phyloP scores from a whole-genome alignment of 768 basidiomycete species.

The Lanmaoa pseudosensibilis region DNA sequence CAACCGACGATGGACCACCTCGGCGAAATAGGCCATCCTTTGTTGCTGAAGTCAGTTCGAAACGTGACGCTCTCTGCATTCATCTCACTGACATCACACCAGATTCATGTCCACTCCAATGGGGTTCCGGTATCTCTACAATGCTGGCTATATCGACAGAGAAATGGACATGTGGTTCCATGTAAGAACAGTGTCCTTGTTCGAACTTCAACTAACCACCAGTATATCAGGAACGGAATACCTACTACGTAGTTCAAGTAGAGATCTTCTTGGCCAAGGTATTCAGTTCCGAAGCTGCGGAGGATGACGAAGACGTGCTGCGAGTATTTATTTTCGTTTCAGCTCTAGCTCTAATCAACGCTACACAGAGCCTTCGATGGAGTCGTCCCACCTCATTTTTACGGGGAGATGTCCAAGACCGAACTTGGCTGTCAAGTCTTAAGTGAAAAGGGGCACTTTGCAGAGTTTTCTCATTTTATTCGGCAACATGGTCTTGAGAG shows the following conservation, averaged over 20 bases:
- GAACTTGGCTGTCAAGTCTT: conserved; percentile 91
- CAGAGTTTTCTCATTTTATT: conserved; percentile 89
- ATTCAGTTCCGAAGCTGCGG: conserved; percentile 53
- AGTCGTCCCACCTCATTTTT: conserved; percentile 92
- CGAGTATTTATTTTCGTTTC: conserved; percentile 25
- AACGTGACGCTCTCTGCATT: neutral
- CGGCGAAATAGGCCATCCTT: conserved; percentile 85
- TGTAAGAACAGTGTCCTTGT: conserved; percentile 44
- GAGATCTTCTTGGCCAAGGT: conserved; percentile 88
- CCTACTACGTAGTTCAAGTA: conserved; percentile 89
- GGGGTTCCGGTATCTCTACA: conserved; percentile 90
- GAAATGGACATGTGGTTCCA: conserved; percentile 98
- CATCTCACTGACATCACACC: conserved; percentile 1
- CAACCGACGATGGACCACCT: conserved; percentile 94
- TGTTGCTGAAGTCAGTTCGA: conserved; percentile 75
- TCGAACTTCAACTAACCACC: conserved; percentile 6
- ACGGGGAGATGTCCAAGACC: conserved; percentile 97
- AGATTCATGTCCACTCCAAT: conserved; percentile 95
- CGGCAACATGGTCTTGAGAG: conserved; percentile 83
- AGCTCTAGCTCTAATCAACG: neutral
- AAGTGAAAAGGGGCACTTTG: conserved; percentile 86
- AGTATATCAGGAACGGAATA: conserved; percentile 78
- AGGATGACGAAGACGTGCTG: conserved; percentile 72
- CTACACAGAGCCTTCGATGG: conserved; percentile 70
- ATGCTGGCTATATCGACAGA: conserved; percentile 88